Conservation (phyloP, 306 rosid species). For the Lathyrus oleraceus region DNA sequence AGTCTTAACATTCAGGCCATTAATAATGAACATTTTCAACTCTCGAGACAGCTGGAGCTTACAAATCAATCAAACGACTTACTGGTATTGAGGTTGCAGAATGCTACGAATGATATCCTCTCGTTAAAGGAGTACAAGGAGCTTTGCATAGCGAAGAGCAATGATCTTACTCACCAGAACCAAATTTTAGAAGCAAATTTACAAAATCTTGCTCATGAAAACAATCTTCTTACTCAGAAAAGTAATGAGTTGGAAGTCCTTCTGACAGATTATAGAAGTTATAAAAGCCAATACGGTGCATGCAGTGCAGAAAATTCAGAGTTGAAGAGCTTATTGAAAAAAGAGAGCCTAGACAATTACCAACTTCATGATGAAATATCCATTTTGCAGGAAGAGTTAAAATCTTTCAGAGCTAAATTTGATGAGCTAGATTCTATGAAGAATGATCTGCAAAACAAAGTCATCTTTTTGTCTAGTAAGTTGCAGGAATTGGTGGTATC, state of each 20-base stretch:
- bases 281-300: slow-evolving; percentile 55
- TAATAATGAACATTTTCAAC: slow-evolving; percentile 60
- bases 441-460: slow-evolving; percentile 61
- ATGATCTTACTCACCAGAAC: slow-evolving; percentile 64
- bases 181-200: slow-evolving; percentile 63
- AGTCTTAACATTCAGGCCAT: slow-evolving; percentile 53
- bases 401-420: slow-evolving; percentile 50
- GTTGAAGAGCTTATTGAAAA: slow-evolving; percentile 54
- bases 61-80: slow-evolving; percentile 73
- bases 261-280: slow-evolving; percentile 56
- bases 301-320: slow-evolving; percentile 67
- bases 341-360: slow-evolving; percentile 53
- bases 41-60: slow-evolving; percentile 67
- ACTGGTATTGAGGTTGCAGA: slow-evolving; percentile 66
- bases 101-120: slow-evolving; percentile 64
- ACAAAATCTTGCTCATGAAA: slow-evolving; percentile 50
- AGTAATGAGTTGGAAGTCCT: slow-evolving; percentile 56
- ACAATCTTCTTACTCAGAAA: slow-evolving; percentile 57
- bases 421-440: slow-evolving; percentile 57
- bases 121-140: slow-evolving; percentile 63
- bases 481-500: slow-evolving; percentile 61
- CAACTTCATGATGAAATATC: slow-evolving; percentile 54
- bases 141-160: slow-evolving; percentile 55
- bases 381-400: slow-evolving; percentile 65
- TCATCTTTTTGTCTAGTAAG: slow-evolving; percentile 47